These are phyloP conservation scores for Hypoxylon sp. DNA, from an alignment of 2,329 filamentous ascomycete genomes.

Conservation along the genomic window DNA sequence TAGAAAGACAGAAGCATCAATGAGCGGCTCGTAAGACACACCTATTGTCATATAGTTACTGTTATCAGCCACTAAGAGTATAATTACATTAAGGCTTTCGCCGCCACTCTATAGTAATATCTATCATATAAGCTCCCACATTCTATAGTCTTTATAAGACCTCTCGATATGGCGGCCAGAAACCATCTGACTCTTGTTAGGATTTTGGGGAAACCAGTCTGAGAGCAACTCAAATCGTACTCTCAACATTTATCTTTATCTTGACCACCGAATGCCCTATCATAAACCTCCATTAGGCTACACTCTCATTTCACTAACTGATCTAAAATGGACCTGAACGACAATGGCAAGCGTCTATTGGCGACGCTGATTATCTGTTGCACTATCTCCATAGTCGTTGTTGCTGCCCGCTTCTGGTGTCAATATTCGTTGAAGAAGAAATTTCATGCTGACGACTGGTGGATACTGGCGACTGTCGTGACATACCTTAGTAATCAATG, in stretches of 20 bases:
- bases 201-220: neutral
- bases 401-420: slow-evolving; percentile 1
- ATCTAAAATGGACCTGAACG: neutral
- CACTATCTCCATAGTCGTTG: neutral
- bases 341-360: neutral
- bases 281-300: neutral
- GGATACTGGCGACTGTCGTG: neutral
- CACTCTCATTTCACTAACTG: neutral
- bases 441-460: neutral
- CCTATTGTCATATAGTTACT: neutral
- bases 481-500: neutral
- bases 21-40: neutral
- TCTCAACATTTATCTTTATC: neutral
- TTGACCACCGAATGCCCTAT: neutral
- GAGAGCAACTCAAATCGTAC: neutral
- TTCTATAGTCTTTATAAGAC: too few relatives aligned
- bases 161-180: neutral
- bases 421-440: neutral
- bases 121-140: too few relatives aligned
- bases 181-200: neutral
- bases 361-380: neutral
- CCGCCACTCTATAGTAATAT: neutral
- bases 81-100: neutral
- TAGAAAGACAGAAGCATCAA: neutral
- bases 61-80: neutral